Base-by-base conservation (phyloP, 768 basidiomycete genomes). In the Lactifluus pinguis region DNA sequence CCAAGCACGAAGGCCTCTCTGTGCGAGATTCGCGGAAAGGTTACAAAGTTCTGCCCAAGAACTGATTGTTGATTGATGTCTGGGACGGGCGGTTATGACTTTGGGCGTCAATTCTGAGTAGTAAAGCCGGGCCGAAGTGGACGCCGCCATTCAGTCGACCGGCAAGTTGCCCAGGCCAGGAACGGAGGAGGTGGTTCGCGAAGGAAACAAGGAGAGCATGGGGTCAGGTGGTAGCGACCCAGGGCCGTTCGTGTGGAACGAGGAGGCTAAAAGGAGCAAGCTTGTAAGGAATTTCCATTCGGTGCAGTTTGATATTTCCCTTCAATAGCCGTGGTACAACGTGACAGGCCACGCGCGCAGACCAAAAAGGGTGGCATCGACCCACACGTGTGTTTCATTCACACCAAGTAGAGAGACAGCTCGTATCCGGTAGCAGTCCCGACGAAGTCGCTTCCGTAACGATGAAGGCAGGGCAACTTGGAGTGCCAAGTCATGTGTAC, bases 401-500 rank as follows among this genome's bases (percentile, higher is more conserved):
- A 55, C 60, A 61, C 60, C 21, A 34, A 47, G 50, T 9, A 45
- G 47, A 39, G 44, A 21, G 30, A 52, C 38, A 25, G 44, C 19
- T 52, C 50, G 50, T 17, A 21, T 32, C 51, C 60, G 60, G 60
- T 19, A 8, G 36, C 55, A 52, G 38, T 49, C 15, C n/a, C 14
- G 29, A 25, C 32, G 34, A 21, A 48, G 32, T 49, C 21, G 19
- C 17, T 53, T 58, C 56, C 52, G 61, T 62, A 58, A 62, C 39
- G 21, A 44, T 36, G 56, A 17, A 29, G 30, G 51, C 30, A 30
- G 29, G n/a, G 13, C 44, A 51, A 19, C 50, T 30, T 51, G 25
- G 44, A 21, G 42, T 39, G 34, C 21, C 9, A 30, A 50, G 52
- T 62, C 61, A 62, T 62, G 61, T 62, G 61, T 42, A 9, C 47